A percentile compares a stretch with the other conserved stretches of the same genome.
These are phyloP conservation scores for Calonectria hongkongensis DNA, from an alignment of 2,329 filamentous ascomycete genomes.

Conservation along the genomic window DNA sequence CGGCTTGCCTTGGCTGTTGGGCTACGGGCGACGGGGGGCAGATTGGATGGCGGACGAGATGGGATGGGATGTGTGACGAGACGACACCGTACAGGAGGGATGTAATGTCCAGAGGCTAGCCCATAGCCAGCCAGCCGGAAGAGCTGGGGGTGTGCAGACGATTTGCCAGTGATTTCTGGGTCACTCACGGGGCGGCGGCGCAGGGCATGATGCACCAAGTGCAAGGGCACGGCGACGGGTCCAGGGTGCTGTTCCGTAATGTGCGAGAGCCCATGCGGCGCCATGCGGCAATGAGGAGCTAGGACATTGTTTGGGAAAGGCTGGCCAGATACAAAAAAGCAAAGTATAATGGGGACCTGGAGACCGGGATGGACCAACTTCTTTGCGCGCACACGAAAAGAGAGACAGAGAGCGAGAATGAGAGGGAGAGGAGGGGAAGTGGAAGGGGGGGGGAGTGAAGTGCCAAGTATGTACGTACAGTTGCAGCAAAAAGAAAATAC, in stretches of 20 bases:
- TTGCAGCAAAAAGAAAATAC: conserved; percentile 33
- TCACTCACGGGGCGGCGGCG: conserved; percentile 17
- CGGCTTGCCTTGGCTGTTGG: conserved; percentile 26
- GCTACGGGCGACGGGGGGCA: conserved; percentile 17
- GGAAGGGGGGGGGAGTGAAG: not conserved
- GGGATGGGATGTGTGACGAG: conserved; percentile 27
- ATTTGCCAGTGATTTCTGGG: conserved; percentile 23
- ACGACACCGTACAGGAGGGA: conserved; percentile 23
- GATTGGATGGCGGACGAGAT: conserved; percentile 13
- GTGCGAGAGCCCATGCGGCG: conserved; percentile 46
- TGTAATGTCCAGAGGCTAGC: conserved; percentile 25
- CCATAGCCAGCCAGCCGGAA: conserved; percentile 25
- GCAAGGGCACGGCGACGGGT: conserved; percentile 49
- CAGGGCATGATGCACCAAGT: conserved; percentile 38
- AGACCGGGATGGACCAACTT: conserved; percentile 29
- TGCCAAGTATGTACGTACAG: conserved; percentile 1
- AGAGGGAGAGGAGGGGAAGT: not conserved
- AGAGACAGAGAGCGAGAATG: too few species aligned
- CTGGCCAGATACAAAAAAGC: conserved; percentile 48
- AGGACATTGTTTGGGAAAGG: conserved; percentile 52
- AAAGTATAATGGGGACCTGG: conserved; percentile 36
- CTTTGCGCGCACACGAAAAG: not conserved
- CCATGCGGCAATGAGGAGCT: conserved; percentile 44
- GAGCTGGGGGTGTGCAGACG: conserved; percentile 30
- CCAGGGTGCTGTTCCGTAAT: conserved; percentile 41